These are phyloP conservation scores for Effrenium voratum DNA, from an alignment of 73 alveolate species.

Conservation along the genomic window DNA sequence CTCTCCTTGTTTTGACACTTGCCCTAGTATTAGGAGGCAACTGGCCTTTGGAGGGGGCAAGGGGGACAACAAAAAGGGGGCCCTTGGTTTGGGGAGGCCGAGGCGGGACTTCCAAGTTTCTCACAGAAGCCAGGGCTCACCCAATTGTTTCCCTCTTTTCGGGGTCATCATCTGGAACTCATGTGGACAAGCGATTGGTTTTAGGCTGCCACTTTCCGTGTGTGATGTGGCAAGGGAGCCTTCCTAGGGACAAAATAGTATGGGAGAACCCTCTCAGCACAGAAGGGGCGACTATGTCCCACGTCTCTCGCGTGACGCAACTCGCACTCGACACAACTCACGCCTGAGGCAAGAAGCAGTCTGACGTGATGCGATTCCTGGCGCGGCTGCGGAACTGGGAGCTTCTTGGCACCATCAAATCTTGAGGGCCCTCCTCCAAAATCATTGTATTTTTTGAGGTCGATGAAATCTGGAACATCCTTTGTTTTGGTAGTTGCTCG, in stretches of 20 bases:
- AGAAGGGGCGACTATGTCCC: too few relatives aligned
- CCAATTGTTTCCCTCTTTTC: background rate
- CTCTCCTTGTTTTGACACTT: too few relatives aligned
- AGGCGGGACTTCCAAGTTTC: too few relatives aligned
- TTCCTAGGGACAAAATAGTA: background rate
- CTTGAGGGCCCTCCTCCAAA: background rate
- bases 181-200: background rate
- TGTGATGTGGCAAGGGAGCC: background rate
- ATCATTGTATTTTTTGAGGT: background rate
- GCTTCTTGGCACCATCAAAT: constrained; percentile 94
- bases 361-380: constrained; percentile 99
- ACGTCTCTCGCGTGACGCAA: too few relatives aligned
- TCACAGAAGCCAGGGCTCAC: too few relatives aligned
- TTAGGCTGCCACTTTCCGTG: too few relatives aligned
- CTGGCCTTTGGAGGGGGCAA: too few relatives aligned
- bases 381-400: constrained; percentile 99
- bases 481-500: too few relatives aligned
- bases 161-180: background rate
- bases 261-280: background rate
- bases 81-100: too few relatives aligned
- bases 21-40: too few relatives aligned
- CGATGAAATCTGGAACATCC: background rate
- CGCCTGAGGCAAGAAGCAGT: constrained; percentile 97
- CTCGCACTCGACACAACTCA: background rate
- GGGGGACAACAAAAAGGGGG: too few relatives aligned